These are phyloP conservation scores for Trametes cingulata DNA, from an alignment of 768 basidiomycete species.

Conservation along the genomic window DNA sequence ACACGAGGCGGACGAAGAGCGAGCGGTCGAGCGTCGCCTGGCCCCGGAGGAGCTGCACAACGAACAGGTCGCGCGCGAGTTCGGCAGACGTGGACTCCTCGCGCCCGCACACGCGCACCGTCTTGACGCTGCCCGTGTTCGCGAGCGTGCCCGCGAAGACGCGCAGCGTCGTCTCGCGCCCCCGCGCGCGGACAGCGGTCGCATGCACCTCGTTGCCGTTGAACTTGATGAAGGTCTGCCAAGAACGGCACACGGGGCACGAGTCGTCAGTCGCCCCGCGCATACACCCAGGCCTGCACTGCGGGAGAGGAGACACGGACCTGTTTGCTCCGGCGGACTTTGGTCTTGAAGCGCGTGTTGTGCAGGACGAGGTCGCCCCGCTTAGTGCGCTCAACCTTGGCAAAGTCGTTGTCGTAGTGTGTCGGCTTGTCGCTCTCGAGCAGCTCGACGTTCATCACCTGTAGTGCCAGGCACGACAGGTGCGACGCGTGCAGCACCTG, in stretches of 20 bases:
- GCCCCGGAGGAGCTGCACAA: slow-evolving; percentile 39
- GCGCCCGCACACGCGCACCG: slow-evolving; percentile 42
- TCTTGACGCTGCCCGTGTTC: slow-evolving; percentile 28
- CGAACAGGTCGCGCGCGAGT: slow-evolving; percentile 37
- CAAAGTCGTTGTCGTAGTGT: slow-evolving; percentile 38
- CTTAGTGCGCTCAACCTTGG: slow-evolving; percentile 21
- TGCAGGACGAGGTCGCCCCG: slow-evolving; percentile 30
- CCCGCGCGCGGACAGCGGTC: slow-evolving; percentile 30
- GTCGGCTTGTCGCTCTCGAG: slow-evolving; percentile 37
- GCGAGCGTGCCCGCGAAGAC: slow-evolving; percentile 24
- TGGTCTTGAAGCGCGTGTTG: slow-evolving; percentile 45
- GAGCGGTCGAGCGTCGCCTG: slow-evolving; percentile 30
- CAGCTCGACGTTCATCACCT: slow-evolving; percentile 36
- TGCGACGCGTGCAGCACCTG: slow-evolving; percentile 29
- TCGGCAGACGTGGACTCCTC: slow-evolving; percentile 43
- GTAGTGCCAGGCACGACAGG: slow-evolving; percentile 30
- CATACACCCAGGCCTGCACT: not conserved
- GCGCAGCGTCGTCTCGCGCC: slow-evolving; percentile 38
- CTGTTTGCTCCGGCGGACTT: slow-evolving; percentile 38
- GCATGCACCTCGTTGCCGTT: slow-evolving; percentile 28
- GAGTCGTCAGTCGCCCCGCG: no score
- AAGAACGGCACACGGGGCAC: not conserved
- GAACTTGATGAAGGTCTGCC: slow-evolving; percentile 5
- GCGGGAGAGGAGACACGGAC: slow-evolving; percentile 25
- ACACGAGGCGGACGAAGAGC: slow-evolving; percentile 40